Base-by-base conservation (phyloP, 768 basidiomycete genomes). In the Fistulinella prunicolor region DNA sequence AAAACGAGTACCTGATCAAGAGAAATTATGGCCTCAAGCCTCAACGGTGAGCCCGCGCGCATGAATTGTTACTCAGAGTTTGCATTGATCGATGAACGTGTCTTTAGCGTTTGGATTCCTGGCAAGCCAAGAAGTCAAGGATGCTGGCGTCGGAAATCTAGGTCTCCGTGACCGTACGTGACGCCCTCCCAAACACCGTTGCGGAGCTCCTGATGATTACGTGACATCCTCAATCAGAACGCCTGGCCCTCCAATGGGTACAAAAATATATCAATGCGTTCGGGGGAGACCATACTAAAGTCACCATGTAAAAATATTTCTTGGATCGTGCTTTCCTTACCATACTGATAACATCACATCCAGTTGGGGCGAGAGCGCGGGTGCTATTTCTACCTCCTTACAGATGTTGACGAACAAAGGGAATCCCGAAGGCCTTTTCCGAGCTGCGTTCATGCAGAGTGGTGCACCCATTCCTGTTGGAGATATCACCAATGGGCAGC, bases 251-350 rank as follows among this genome's bases (percentile, higher is more conserved):
- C 16, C 53, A 72, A 55, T 80, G 77, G 83, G 75, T 86, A 0
- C 79, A 84, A 54, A 61, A 70, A 14, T 78, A 86, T 54, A 82
- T 85, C 29, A 67, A 53, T 12, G 59, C 62, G 0, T 86, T 85
- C 51, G 84, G 85, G 9, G 83, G 83, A 13, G 79, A 78, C 49
- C 70, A 68, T 17, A 56, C 17, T 9, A 71, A 73, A 62, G 73
- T 73, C 9, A 57, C 66, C 4, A 54, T 64, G 56, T 57, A 39
- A 29, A 13, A 10, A 2, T 1, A 10, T 39, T 30, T 2, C 20
- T 10, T 14, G 7, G 9, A 1, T 4, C 30, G 12, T 34, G 12
- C 16, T 7, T 47, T 32, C 4, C 30, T 9, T n/a, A 3, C 9
- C 29, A 34, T 9, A n/a, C 29, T 42, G 28, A 37, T 12, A 34